Evolutionary conservation across 2,329 filamentous ascomycete species (phyloP), one percentile per base, ranked within the genome.

Genomic region (Zymoseptoria tritici): DNA sequence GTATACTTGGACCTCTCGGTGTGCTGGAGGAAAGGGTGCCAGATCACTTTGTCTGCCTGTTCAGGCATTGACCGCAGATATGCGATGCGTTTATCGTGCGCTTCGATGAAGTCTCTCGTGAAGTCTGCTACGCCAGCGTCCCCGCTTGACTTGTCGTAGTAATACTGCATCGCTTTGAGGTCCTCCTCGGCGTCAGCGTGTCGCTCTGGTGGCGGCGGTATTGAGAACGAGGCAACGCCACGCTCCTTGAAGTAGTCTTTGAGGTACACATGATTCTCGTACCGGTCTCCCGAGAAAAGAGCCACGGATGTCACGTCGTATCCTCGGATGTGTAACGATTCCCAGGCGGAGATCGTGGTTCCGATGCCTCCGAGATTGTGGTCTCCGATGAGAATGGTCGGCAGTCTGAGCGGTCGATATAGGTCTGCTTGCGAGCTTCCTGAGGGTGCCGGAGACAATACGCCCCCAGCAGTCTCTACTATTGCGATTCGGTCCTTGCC

Each of bases 11-110:
- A 77, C 64, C 90, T 77, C 55, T 82, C 79, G 49, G 83, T 83
- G 62, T 95, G 90, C 67, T 95, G 90, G 0, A 90, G 92, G 67
- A 95, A 95, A 0, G 91, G 90, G 67, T 93, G 93, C 90, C 90
- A 95, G 46, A 95, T 91, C 2, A 78, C 78, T 9, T 81, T 71
- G 58, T 85, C 78, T 0, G 90, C 90, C 49, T 81, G 78, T 1
- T 75, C 69, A 0, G 84, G 76, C 82, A 93, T 85, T 1, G 76
- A 78, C 36, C 85, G 81, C 0, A 94, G 74, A 0, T 81, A 76
- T 0, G 77, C 70, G 11, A 91, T 78, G 2, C 88, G 82, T 2
- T 76, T 64, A 1, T 75, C 66, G 57, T 91, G 87, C 13, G 77
- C 80, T 2, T 71, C 64, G 1, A 82, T 72, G 1, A 92, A 77